phyloP scores from a whole-genome alignment of 257 asterid genomes.

The Solanum pennellii region DNA sequence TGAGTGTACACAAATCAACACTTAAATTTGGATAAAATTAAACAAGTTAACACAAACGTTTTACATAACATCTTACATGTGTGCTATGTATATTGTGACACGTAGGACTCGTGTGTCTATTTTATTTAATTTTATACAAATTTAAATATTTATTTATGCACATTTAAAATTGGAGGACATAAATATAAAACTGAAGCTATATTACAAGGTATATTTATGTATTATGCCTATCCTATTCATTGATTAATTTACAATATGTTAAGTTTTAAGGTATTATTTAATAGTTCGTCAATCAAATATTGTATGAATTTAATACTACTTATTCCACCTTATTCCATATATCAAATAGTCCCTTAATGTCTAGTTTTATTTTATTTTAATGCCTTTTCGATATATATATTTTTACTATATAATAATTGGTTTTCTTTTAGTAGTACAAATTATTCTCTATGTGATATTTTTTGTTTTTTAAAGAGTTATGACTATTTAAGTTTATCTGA shows the following conservation, averaged over 20 bases:
- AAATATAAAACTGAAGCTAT: too few species aligned
- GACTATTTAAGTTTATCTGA: too few species aligned
- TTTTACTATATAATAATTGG: neutral
- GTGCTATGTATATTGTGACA: too few species aligned
- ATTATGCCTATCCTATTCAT: neutral
- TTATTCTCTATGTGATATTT: too few species aligned
- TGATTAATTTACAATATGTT: neutral
- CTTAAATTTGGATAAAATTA: too few species aligned
- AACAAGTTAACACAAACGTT: fast-evolving
- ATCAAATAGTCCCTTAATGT: neutral
- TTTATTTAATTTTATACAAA: too few species aligned
- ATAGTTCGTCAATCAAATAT: neutral
- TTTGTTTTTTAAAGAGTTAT: fast-evolving
- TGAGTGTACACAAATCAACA: fast-evolving
- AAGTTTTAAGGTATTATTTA: neutral
- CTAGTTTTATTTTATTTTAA: too few species aligned
- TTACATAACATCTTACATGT: too few species aligned
- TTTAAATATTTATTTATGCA: too few species aligned
- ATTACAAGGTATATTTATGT: too few species aligned
- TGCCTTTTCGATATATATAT: neutral
- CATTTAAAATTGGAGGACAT: fast-evolving
- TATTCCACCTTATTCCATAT: neutral
- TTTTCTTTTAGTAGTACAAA: neutral
- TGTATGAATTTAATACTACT: neutral
- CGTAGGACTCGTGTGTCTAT: too few species aligned